Evolutionary conservation across 1,284 basidiomycete genomes (phyloP), one percentile per base, ranked within the genome.

Genomic region (Phellinidium pouzarii): DNA sequence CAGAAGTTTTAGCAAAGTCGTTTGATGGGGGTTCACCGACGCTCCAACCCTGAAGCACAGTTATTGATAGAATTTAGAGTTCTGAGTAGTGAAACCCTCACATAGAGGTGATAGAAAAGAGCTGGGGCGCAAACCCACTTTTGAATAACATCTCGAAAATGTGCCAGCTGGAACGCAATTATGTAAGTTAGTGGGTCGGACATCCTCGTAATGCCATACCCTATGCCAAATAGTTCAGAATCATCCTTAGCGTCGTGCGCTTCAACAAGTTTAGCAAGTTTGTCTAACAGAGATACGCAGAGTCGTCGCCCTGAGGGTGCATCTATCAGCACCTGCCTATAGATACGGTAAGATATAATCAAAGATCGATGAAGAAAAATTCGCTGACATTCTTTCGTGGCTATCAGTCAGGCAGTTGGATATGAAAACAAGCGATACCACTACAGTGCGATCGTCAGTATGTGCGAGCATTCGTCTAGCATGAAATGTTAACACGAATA

Each of bases 11-110:
- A 94, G 76, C n/a, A 94, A 68, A 9, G 80, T 86, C 1, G 82
- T 91, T 66, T 94, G 91, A 59, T 86, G 82, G 0, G 90, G 88
- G 2, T 87, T 80, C 38, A 92, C 77, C n/a, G 82, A 72, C 66
- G 92, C 90, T 44, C 76, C 79, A 23, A 71, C 59, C 56, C 88
- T 91, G 63, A 36, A 44, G 60, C 79, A 81, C 20, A 81, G 65
- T 53, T 74, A 71, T n/a, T n/a, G 11, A 77, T 79, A 75, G 42
- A 81, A 64, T 50, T 72, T 72, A n/a, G 82, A 74, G 22, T 84
- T 72, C 25, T 8, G 19, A 48, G 34, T 9, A 27, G 14, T 11
- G 31, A 27, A 4, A 41, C 17, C 63, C 71, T 51, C 60, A 75
- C 73, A 70, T 60, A 6, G 63, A 57, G 12, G 71, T 60, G n/a